Evolutionary conservation across 192 early-diverging fungal genomes (phyloP).

Genomic region (Dispira simplex): DNA sequence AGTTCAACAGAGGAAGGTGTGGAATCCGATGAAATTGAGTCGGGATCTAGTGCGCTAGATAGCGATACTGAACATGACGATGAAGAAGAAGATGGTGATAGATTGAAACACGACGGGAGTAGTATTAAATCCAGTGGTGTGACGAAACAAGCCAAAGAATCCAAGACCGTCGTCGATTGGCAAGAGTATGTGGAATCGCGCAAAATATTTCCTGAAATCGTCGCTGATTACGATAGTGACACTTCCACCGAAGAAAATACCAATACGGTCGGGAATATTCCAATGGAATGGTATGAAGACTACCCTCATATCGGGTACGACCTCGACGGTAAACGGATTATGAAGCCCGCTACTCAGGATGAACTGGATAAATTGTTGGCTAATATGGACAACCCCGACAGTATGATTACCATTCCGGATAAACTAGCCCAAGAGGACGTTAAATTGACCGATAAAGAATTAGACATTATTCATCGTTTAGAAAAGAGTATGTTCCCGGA

Average conservation of each 20-base stretch:
- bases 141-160: slow-evolving; percentile 12
- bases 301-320: slow-evolving; percentile 95
- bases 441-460: slow-evolving; percentile 72
- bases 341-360: slow-evolving; percentile 76
- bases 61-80: too few species aligned
- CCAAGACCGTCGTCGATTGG: slow-evolving; percentile 5
- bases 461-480: slow-evolving; percentile 85
- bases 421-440: slow-evolving; percentile 66
- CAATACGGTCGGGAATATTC: slow-evolving; percentile 93
- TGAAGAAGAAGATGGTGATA: slow-evolving; percentile 16
- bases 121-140: slow-evolving; percentile 22
- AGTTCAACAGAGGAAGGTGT: too few species aligned
- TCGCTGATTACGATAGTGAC: slow-evolving; percentile 85
- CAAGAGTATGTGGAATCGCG: slow-evolving; percentile 26
- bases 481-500: slow-evolving; percentile 72
- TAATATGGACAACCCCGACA: slow-evolving; percentile 84
- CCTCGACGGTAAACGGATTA: slow-evolving; percentile 81
- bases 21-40: too few species aligned
- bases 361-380: slow-evolving; percentile 88
- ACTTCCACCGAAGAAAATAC: slow-evolving; percentile 74
- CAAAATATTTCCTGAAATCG: slow-evolving; percentile 69
- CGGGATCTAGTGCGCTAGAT: too few species aligned
- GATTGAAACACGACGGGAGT: slow-evolving; percentile 31
- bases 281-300: slow-evolving; percentile 96
- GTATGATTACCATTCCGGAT: slow-evolving; percentile 77